Evolutionary conservation across 129 eudicot genomes (phyloP), one percentile per base, ranked within the genome.

Genomic region (Centrapalus pauciflorus): DNA sequence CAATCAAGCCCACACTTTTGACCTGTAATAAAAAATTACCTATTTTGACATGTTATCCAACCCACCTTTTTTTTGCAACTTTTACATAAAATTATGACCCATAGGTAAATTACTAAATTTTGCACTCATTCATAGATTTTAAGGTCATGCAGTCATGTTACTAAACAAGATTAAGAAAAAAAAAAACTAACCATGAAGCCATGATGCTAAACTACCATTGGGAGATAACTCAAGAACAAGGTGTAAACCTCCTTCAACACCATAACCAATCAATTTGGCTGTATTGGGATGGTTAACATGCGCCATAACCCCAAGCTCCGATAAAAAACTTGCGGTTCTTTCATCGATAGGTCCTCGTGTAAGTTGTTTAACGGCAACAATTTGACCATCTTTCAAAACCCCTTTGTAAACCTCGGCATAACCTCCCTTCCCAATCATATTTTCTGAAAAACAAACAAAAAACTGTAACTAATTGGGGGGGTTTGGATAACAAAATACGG

Each of bases 391-490:
- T 59, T 77, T 81, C 71, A 88, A 59, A 52, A 84, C 46, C 30
- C 95, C 98, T 83, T 80, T 88, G 77, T 79, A 92, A 10, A 92
- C 98, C 61, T 92, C 91, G 3, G 98, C 95, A 66, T 85, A 92
- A n/a, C 98, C 98, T 12, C 98, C 98, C 62, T 92, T 92, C 23
- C 98, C 98, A 51, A 92, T 92, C 75, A 92, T 67, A 82, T 81
- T 78, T 56, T 74, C 98, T 91, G 66, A 46, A 49, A 14, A 40
- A 61, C 45, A 62, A 19, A 25, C 28, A 8, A 25, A 33, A 4
- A 20, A 66, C 32, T 13, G 30, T 30, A 65, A 46, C 14, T 17
- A 46, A 12, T 3, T 13, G 17, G 9, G 4, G 1, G 52, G 52
- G 10, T 43, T 45, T n/a, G n/a, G n/a, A n/a, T n/a, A n/a, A n/a